Evolutionary conservation across 2,329 filamentous ascomycete genomes (phyloP), one percentile per base, ranked within the genome.

Genomic region (Diaporthe citri): DNA sequence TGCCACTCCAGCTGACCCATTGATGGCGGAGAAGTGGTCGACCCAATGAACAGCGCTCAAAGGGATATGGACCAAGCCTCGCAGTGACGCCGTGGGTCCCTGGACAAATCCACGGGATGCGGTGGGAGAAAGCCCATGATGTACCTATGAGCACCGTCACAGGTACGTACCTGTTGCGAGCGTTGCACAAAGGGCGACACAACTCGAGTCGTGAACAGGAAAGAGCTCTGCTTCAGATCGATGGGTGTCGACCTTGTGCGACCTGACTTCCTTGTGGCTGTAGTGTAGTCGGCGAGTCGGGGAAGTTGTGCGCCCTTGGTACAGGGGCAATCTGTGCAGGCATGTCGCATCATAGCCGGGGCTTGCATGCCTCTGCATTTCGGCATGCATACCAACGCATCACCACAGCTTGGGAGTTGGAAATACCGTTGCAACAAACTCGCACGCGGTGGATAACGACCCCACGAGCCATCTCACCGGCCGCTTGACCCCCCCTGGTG

Each of bases 261-360:
- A 75, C 74, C 41, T 25, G 52, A 55, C 43, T 39, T 41, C 71
- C 46, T 59, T 73, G 74, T 75, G 74, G 74, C 74, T 75, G 71
- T 57, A 48, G 48, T 75, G 48, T 74, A 71, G 73, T 74, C 73
- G 73, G 73, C 73, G 73, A 74, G 57, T 74, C 73, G 73, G 73
- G 73, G 59, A 74, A 39, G 67, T 74, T 56, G 73, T 74, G 69
- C 17, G 28, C 36, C 57, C n/a, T 70, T 41, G 62, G 59, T 43
- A 55, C 39, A 67, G 22, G 41, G 70, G 55, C 51, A 31, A 46
- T 70, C 51, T 39, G 60, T 55, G 64, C 48, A 55, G 15, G 34
- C 64, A 52, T 69, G 48, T 69, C 64, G 48, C 64, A 67, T 67
- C 64, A 67, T 28, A 52, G 34, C 43, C 56, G 57, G 57, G 70